Evolutionary conservation across 768 basidiomycete genomes (phyloP).

Genomic region (Panaeolus cyanescens): DNA sequence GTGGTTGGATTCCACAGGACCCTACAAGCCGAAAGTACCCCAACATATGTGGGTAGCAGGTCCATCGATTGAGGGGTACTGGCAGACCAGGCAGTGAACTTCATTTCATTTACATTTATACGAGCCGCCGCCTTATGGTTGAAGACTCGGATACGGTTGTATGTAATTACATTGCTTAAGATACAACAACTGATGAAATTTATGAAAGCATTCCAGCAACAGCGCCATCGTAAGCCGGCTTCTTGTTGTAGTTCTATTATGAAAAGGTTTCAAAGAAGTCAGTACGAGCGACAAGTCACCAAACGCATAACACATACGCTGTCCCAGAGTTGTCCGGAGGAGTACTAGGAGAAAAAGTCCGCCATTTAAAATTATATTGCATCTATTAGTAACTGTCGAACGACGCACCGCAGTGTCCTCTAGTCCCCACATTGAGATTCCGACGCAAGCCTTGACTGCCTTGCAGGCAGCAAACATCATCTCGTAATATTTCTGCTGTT

Average conservation of each 20-base stretch:
- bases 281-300: not conserved
- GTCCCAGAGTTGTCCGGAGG: constrained; percentile 28
- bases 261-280: not conserved
- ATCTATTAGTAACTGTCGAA: too few relatives aligned
- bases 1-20: constrained; percentile 78
- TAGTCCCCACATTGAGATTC: constrained; percentile 48
- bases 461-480: constrained; percentile 58
- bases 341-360: constrained; percentile 25
- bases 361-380: not conserved
- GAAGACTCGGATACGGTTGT: not conserved
- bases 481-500: constrained; percentile 61
- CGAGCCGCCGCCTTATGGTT: not conserved
- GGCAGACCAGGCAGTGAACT: too few relatives aligned
- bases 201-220: constrained; percentile 21
- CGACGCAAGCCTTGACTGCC: constrained; percentile 40
- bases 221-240: constrained; percentile 42
- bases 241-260: constrained; percentile 17
- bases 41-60: constrained; percentile 51
- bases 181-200: too few relatives aligned
- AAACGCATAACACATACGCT: not conserved
- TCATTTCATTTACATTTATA: not conserved
- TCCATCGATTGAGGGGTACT: not conserved
- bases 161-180: not conserved
- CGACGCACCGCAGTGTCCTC: constrained; percentile 39
- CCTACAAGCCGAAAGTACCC: constrained; percentile 69